Base-by-base conservation (phyloP, 352 stramenopile genomes). In the Phytophthora europaea region DNA sequence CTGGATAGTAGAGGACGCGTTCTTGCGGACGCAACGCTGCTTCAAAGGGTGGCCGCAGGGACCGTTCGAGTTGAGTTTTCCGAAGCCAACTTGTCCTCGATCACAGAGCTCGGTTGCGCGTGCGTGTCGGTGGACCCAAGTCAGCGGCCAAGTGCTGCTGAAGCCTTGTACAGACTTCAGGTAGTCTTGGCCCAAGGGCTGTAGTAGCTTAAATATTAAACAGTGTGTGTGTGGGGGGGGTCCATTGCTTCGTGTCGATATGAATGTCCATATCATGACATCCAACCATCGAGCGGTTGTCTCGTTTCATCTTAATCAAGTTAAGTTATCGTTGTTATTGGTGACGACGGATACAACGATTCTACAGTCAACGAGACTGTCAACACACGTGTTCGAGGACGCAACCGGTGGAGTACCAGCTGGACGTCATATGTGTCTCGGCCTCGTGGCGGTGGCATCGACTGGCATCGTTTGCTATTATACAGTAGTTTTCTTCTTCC, bases 141-240 rank as follows among this genome's bases (percentile, higher is more conserved):
- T 2, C 38, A 61, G 2, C 48, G 69, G 0, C 69, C 73, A 18
- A 75, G 36, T 12, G 64, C 73, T 5, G 69, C 69, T 15, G 52
- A 80, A 22, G 50, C 67, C 13, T 23, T 80, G 34, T 72, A 67
- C 33, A 50, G 22, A 33, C 69, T 75, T 10, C 73, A 80, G 7
- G 13, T 43, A 2, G 36, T 43, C 36, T 16, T 43, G 36, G 36
- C 36, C 12, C 36, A 43, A 16, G 36, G 36, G 12, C 36, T 43
- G 6, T 12, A 43, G 12, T 43, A 43, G 36, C 28, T 43, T 43
- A 43, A 31, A 31, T 4, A 31, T 31, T 31, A 31, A 31, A 31
- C 28, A 26, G 23, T 26, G 23, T 26, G 23, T 26, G 23, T 26
- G 23, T 26, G 23, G 23, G 23, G 23, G 23, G 23, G 23, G 23